Evolutionary conservation across 805 yeast genomes (phyloP).

Genomic region (Saccharomycopsis malanga): DNA sequence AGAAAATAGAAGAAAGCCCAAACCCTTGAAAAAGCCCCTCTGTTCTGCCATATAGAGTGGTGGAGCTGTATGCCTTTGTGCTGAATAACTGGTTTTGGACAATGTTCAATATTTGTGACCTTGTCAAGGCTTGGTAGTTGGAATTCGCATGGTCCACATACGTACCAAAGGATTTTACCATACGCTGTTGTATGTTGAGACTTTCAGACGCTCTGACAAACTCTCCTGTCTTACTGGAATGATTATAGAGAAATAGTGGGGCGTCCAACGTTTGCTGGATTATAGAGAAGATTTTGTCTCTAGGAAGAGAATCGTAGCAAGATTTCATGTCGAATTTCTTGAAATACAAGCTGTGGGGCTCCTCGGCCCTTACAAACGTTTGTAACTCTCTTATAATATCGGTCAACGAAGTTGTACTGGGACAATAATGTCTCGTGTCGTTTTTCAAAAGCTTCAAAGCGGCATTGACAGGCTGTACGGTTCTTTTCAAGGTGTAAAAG

Average conservation of each 20-base stretch:
- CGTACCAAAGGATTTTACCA: no score
- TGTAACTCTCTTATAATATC: neutral
- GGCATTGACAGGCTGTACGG: slow-evolving; percentile 5
- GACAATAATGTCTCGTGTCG: neutral
- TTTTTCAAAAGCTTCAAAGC: neutral
- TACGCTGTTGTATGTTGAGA: no score
- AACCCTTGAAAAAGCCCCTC: slow-evolving; percentile 84
- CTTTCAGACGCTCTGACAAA: no score
- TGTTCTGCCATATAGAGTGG: slow-evolving; percentile 37
- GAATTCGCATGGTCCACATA: neutral
- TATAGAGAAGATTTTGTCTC: slow-evolving; percentile 21
- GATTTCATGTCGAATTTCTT: slow-evolving; percentile 70
- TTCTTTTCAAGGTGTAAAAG: neutral
- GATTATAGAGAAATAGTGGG: slow-evolving; percentile 1
- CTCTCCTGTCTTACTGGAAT: neutral
- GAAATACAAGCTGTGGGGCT: slow-evolving; percentile 28
- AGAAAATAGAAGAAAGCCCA: slow-evolving; percentile 63
- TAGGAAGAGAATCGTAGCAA: slow-evolving; percentile 71
- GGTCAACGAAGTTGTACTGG: neutral
- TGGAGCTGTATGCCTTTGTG: slow-evolving; percentile 32
- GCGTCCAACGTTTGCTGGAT: neutral
- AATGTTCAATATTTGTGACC: slow-evolving; percentile 34
- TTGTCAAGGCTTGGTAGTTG: neutral
- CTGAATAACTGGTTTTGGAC: slow-evolving; percentile 47
- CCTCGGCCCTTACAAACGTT: neutral